Conservation (phyloP, 2,329 filamentous ascomycete genomes). For the Dactylonectria estremocensis region DNA sequence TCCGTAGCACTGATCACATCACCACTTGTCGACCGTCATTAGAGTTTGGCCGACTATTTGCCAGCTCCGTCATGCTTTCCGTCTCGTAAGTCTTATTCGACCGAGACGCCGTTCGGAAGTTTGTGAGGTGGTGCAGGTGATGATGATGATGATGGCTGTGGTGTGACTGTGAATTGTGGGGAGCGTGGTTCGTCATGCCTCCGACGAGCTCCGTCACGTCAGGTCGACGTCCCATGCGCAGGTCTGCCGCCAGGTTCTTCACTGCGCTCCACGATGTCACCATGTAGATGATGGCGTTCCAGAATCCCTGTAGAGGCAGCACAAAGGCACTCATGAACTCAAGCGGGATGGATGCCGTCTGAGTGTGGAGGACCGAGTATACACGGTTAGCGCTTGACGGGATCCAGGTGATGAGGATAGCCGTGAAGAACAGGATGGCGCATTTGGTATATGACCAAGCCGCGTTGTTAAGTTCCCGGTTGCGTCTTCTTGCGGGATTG, state of each 20-base stretch:
- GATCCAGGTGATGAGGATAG: slow-evolving; percentile 82
- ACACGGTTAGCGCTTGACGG: slow-evolving; percentile 84
- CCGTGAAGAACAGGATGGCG: slow-evolving; percentile 79
- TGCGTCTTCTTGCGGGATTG: slow-evolving; percentile 54
- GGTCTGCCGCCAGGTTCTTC: slow-evolving; percentile 61
- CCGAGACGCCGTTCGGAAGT: slow-evolving; percentile 52
- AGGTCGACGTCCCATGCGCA: slow-evolving; percentile 49
- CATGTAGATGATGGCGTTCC: slow-evolving; percentile 86
- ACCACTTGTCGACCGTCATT: slow-evolving; percentile 47
- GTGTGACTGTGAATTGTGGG: neutral
- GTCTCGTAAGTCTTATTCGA: slow-evolving; percentile 59
- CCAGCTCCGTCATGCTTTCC: slow-evolving; percentile 68
- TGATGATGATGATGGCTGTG: slow-evolving; percentile 25
- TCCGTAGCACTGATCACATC: slow-evolving; percentile 1
- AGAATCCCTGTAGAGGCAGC: slow-evolving; percentile 86
- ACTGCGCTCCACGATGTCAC: slow-evolving; percentile 78
- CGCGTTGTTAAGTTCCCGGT: slow-evolving; percentile 72
- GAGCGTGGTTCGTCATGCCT: slow-evolving; percentile 40
- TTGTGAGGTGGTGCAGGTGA: slow-evolving; percentile 43
- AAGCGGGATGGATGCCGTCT: slow-evolving; percentile 69
- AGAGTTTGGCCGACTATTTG: slow-evolving; percentile 56
- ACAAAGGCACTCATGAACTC: slow-evolving; percentile 82
- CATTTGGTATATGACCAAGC: slow-evolving; percentile 81
- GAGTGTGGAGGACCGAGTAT: slow-evolving; percentile 75
- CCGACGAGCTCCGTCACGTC: slow-evolving; percentile 55